Evolutionary conservation across 352 stramenopile species (phyloP), one percentile per base, ranked within the genome.

Genomic region (Thraustochytrium sp.): DNA sequence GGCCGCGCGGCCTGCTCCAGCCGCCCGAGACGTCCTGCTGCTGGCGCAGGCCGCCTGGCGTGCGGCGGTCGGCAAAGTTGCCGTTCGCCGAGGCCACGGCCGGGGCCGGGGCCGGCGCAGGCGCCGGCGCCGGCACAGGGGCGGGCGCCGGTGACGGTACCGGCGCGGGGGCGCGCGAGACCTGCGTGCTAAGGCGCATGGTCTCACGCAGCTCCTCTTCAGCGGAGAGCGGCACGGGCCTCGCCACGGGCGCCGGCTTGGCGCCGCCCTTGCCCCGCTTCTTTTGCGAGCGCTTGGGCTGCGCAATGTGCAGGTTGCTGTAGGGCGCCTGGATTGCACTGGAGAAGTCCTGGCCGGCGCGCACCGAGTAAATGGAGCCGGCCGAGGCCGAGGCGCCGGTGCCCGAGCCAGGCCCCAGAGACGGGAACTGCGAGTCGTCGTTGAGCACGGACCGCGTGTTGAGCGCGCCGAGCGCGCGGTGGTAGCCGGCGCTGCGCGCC

Each of bases 341-440:
- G 68, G 31, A 48, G 76, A 80, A 80, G 53, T 80, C 40, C 34
- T 80, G 68, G 37, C 68, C 68, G n/a, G n/a, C 11, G 8, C 68
- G 34, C 26, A 51, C 13, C 38, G n/a, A 0, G 31, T 42, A 16
- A 37, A 44, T 65, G 44, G n/a, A 29, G 34, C 13, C 31, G 23
- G 40, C n/a, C 37, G 68, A 61, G 26, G 68, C 4, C 18, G 18
- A 63, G 36, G 5, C 54, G 5, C 18, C 54, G 5, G 54, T 34
- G 36, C 53, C 34, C 2, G 31, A 8, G 23, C n/a, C 26, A 34
- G 68, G n/a, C 44, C 31, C 68, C 13, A 80, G 37, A 26, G 23
- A 61, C 44, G 48, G 34, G 23, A 46, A 75, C 23, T 65, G 68
- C 4, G 46, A 51, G 13, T 23, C 34, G 59, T 72, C 40, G 26